phyloP scores from a whole-genome alignment of 139 green algal genomes.

The Micractinium sp. region DNA sequence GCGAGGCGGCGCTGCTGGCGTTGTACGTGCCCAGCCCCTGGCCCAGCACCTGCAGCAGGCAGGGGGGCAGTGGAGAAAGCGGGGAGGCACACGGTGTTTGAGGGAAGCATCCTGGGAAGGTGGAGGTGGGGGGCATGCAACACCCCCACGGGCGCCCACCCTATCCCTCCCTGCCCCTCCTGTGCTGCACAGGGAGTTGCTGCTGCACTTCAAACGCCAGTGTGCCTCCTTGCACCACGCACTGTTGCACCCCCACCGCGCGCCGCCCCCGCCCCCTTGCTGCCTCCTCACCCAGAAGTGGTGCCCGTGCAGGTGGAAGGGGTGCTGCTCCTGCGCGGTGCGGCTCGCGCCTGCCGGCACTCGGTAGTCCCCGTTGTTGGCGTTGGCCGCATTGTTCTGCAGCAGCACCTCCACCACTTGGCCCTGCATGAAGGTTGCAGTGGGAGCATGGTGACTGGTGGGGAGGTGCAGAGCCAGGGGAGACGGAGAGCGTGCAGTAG shows the following conservation, averaged over 20 bases:
- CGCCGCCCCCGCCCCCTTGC: too few species aligned
- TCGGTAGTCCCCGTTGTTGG: slow-evolving; percentile 52
- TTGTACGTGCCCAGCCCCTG: slow-evolving; percentile 51
- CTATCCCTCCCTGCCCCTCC: neutral
- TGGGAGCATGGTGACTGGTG: neutral
- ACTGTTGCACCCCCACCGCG: too few species aligned
- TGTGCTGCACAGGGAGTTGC: too few species aligned
- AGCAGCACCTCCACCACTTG: slow-evolving; percentile 53
- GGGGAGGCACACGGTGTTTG: neutral
- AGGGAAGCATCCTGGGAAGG: neutral
- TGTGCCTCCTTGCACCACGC: neutral
- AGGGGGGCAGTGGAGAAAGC: neutral
- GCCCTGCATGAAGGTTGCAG: slow-evolving; percentile 34
- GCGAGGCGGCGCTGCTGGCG: neutral
- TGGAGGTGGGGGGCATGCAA: neutral
- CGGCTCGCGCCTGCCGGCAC: slow-evolving; percentile 30
- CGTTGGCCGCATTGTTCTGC: slow-evolving; percentile 54
- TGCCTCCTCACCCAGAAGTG: slow-evolving; percentile 60
- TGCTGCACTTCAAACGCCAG: neutral
- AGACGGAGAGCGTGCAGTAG: neutral
- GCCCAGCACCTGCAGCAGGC: slow-evolving; percentile 33
- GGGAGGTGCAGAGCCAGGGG: neutral
- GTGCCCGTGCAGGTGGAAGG: slow-evolving; percentile 80
- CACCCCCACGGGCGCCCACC: neutral
- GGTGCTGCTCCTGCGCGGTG: slow-evolving; percentile 59